Conservation (phyloP, 345 rosid genomes). For the Raphanus raphanistrum region DNA sequence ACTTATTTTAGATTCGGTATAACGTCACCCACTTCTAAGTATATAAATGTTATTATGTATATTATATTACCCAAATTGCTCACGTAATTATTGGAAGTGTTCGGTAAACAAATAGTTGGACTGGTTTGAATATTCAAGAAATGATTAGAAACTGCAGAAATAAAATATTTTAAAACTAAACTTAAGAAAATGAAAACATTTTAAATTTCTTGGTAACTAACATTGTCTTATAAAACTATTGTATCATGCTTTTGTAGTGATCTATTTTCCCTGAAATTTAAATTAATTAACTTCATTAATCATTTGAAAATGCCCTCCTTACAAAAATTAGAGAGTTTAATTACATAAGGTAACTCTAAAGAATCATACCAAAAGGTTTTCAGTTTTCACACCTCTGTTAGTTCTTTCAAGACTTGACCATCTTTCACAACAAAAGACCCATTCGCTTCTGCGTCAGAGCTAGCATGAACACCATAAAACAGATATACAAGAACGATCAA, state of each 20-base stretch:
- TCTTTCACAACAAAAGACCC: constrained; percentile 47
- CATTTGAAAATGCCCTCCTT: neutral
- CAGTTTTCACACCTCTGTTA: constrained; percentile 51
- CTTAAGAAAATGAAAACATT: neutral
- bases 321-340: constrained; percentile 24
- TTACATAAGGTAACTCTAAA: constrained; percentile 1
- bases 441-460: constrained; percentile 70
- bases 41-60: constrained; percentile 1
- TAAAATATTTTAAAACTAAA: neutral
- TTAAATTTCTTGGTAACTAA: neutral
- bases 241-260: too few relatives aligned
- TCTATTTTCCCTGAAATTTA: neutral
- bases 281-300: neutral
- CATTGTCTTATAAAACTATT: too few relatives aligned
- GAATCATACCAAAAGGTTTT: constrained; percentile 5
- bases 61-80: neutral
- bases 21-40: constrained; percentile 24
- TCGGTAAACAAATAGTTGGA: constrained; percentile 13
- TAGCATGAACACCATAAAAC: constrained; percentile 86
- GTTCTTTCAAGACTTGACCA: constrained; percentile 43
- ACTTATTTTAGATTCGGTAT: constrained; percentile 17
- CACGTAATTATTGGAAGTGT: constrained; percentile 11
- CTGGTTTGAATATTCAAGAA: neutral
- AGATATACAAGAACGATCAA: constrained; percentile 64
- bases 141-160: constrained; percentile 1